These are phyloP conservation scores for Acanthamoeba royreba DNA, from an alignment of 208 protist genomes.

Conservation along the genomic window DNA sequence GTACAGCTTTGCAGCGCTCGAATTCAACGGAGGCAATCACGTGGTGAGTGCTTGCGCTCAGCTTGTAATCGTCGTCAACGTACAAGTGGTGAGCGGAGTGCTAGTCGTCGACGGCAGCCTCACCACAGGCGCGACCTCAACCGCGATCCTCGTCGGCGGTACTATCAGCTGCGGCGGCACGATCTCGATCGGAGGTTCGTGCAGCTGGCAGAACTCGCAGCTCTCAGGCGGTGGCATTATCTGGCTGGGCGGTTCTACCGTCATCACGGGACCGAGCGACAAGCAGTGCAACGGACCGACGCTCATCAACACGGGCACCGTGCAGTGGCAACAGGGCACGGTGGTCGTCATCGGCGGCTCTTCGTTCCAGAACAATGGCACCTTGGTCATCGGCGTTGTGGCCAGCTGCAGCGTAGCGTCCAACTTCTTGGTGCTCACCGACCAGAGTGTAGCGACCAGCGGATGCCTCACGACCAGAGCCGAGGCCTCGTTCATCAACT, in stretches of 20 bases:
- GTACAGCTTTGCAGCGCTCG: background rate
- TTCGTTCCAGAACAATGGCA: slow-evolving; percentile 31
- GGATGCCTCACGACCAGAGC: background rate
- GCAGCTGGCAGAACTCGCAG: background rate
- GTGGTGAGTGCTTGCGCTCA: background rate
- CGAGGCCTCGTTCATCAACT: slow-evolving; percentile 23
- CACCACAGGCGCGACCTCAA: background rate
- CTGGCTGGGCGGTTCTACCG: background rate
- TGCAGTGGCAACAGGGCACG: background rate
- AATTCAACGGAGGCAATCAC: background rate
- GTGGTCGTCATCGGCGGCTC: slow-evolving; percentile 32
- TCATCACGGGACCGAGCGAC: background rate
- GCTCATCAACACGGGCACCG: background rate
- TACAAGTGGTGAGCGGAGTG: background rate
- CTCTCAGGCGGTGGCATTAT: background rate
- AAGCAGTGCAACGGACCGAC: background rate
- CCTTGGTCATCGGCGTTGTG: background rate
- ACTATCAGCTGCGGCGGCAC: background rate
- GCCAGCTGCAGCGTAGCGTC: slow-evolving; percentile 26
- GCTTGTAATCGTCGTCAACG: background rate
- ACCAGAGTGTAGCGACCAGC: background rate
- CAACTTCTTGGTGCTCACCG: background rate
- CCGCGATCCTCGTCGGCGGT: background rate
- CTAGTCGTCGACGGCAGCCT: slow-evolving; percentile 1
- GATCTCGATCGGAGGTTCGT: background rate